Base-by-base conservation (phyloP, 306 rosid species). In the Oemleria cerasiformis region DNA sequence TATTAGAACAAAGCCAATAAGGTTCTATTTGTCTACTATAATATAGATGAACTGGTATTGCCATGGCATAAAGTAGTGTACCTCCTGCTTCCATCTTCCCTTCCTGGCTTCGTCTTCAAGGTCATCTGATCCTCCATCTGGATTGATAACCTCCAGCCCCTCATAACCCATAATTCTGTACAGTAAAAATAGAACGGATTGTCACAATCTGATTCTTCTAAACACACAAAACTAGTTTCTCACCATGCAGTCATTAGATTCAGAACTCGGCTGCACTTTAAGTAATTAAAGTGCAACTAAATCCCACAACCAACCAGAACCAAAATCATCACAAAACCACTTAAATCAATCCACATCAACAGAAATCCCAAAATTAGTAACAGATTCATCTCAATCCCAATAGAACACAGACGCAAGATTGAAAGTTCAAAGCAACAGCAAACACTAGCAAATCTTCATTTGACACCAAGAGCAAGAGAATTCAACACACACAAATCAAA, bases 21-120 rank as follows among this genome's bases (percentile, higher is more conserved):
- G 20, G 21, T 16, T 8, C 23, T 8, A 15, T 8, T 4, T 60
- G 3, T 38, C 21, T n/a, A 39, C 30, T 23, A 47, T n/a, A 6
- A 9, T 4, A 17, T 6, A 15, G 0, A 30, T n/a, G 7, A 55
- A 25, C 20, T 17, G 9, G 34, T 8, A 5, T 23, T 41, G 6
- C 13, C 54, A 43, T 7, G 0, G 4, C 43, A 36, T 25, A 45
- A 63, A 57, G 40, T 39, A 61, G 62, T 49, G 17, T 80, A 92
- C 98, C 98, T 92, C 97, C 54, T 84, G 87, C 66, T 79, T 90
- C 98, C 98, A 92, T 85, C 98, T 88, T 83, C 98, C 98, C 86
- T 79, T 90, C 43, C 82, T 83, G 62, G 90, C 89, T 86, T 92
- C 98, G 68, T 88, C 97, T 47, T 84, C 96, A 15, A 85, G 97